Evolutionary conservation across 192 early-diverging fungal genomes (phyloP), one percentile per base, ranked within the genome.

Genomic region (Coemansia sp.): DNA sequence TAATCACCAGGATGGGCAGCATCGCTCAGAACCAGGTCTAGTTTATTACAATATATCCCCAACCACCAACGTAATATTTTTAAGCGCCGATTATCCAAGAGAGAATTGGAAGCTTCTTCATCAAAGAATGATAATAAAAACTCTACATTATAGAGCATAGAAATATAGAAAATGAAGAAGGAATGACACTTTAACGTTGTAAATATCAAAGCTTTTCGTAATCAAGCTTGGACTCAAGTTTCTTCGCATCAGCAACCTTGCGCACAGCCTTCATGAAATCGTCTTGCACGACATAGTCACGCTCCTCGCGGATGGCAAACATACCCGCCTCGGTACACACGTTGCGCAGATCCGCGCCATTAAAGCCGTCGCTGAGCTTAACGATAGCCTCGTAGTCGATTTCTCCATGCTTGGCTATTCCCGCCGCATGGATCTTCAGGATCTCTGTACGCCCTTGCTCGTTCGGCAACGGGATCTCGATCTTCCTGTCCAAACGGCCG

Each of bases 181-280:
- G 23, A 48, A 11, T n/a, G n/a, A n/a, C n/a, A n/a, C n/a, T n/a
- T n/a, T n/a, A n/a, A 50, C 7, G 31, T 20, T 6, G 31, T 2
- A 61, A 34, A 25, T 30, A 20, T 48, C 88, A 94, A 25, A 94
- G 79, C 77, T 92, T 91, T 61, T 92, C 89, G 74, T 93, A 93
- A 63, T 94, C 92, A 27, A 94, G 73, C 82, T 94, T 94, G 57
- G 88, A 88, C 69, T 93, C 91, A 37, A 95, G 80, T 69, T 98
- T 98, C 89, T 99, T 99, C 40, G 92, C 88, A 57, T 98, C 96
- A 5, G 86, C 89, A 30, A 99, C 95, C 84, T 99, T 99, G 62
- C 97, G 89, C 34, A 97, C 97, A 20, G 97, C 97, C 84, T 99
- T 99, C 97, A 98, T 98, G 78, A 98, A 99, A 68, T 99, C 97